Percentiles rank a stretch among this genome's conserved stretches.
Conservation (phyloP, 1,284 basidiomycete species). For the Schizopora paradoxa region DNA sequence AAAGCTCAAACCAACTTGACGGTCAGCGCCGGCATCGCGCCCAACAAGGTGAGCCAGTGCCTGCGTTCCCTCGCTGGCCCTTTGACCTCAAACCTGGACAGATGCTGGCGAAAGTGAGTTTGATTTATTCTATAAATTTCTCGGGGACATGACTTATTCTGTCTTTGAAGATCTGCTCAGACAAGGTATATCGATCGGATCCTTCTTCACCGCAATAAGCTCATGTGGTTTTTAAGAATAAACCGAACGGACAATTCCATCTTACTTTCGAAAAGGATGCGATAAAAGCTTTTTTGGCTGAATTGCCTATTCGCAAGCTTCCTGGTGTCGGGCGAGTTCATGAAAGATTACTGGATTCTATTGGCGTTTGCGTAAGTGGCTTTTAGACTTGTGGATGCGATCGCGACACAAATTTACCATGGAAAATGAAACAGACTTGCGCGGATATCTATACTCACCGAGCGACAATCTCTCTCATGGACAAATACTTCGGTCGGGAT, state of each 20-base stretch:
- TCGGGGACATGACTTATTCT: not conserved
- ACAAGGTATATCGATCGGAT: conserved; percentile 49
- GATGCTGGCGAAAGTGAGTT: conserved; percentile 70
- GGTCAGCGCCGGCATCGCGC: conserved; percentile 89
- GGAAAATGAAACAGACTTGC: conserved; percentile 77
- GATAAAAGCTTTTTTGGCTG: conserved; percentile 70
- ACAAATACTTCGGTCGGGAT: conserved; percentile 75
- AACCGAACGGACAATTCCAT: conserved; percentile 88
- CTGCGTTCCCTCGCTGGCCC: conserved; percentile 26
- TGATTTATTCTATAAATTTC: conserved; percentile 19
- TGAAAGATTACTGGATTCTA: conserved; percentile 78
- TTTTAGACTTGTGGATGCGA: too few species aligned
- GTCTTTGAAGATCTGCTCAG: conserved; percentile 76
- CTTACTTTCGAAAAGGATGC: conserved; percentile 61
- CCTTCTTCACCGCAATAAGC: conserved; percentile 3
- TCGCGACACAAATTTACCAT: too few species aligned
- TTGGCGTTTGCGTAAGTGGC: conserved; percentile 69
- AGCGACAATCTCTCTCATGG: conserved; percentile 70
- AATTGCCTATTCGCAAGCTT: conserved; percentile 75
- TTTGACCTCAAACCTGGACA: conserved; percentile 27
- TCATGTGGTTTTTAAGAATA: conserved; percentile 54
- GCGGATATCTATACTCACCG: conserved; percentile 80
- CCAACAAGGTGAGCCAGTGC: conserved; percentile 74
- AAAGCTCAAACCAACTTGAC: conserved; percentile 77
- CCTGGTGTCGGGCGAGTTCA: conserved; percentile 87